Evolutionary conservation across 345 rosid genomes (phyloP).

Genomic region (Populus pruinosa): DNA sequence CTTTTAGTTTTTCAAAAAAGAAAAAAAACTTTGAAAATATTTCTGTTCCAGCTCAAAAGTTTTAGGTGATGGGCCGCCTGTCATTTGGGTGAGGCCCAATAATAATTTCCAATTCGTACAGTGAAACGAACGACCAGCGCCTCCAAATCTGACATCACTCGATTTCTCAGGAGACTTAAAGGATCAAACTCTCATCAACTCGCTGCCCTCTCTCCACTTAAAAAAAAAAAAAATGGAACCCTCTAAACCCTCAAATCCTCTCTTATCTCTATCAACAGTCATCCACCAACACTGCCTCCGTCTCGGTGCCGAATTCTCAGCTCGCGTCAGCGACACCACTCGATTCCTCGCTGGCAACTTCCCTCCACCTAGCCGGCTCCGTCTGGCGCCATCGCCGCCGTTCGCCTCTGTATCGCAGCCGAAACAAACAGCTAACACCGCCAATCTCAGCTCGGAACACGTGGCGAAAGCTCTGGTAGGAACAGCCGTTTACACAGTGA

Average conservation of each 20-base stretch:
- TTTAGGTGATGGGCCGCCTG: neutral
- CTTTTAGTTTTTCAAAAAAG: too few relatives aligned
- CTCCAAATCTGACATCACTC: neutral
- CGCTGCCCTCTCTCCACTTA: neutral
- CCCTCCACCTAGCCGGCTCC: constrained; percentile 9
- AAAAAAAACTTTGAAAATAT: too few relatives aligned
- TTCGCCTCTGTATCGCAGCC: constrained; percentile 71
- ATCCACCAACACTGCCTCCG: constrained; percentile 61
- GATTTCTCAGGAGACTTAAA: neutral
- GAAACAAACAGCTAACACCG: constrained; percentile 32
- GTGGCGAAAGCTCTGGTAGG: constrained; percentile 77
- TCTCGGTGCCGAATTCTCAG: constrained; percentile 51
- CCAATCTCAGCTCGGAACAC: constrained; percentile 43
- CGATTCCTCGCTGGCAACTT: constrained; percentile 37
- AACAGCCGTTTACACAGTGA: constrained; percentile 77
- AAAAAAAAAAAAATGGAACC: constrained; percentile 34
- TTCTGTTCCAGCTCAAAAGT: neutral
- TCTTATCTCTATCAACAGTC: constrained; percentile 58
- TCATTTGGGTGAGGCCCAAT: neutral
- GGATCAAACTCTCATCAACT: neutral
- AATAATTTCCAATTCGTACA: neutral
- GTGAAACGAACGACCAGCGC: neutral
- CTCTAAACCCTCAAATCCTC: constrained; percentile 52
- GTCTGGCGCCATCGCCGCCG: constrained; percentile 24
- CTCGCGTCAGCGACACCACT: constrained; percentile 54